Evolutionary conservation across 345 rosid species (phyloP).

Genomic region (Salix caprea): DNA sequence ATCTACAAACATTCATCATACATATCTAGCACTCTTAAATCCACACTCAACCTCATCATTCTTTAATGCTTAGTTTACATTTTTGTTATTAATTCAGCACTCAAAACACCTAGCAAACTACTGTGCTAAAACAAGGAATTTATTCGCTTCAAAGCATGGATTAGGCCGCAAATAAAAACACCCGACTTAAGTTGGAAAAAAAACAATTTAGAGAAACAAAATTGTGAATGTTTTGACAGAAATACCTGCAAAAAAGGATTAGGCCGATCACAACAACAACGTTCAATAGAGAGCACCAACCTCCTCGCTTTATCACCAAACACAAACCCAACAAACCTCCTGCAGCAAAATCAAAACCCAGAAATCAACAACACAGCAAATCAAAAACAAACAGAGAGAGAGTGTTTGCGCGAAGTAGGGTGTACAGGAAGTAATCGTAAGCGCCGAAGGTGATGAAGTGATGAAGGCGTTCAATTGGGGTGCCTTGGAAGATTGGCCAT

Average conservation of each 20-base stretch:
- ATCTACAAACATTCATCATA: too few relatives aligned
- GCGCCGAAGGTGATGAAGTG: conserved; percentile 82
- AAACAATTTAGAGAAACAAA: neutral
- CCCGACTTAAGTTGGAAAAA: too few relatives aligned
- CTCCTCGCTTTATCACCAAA: conserved; percentile 59
- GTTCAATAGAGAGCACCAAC: conserved; percentile 51
- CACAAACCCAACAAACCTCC: conserved; percentile 54
- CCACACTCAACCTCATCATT: too few relatives aligned
- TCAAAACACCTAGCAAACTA: too few relatives aligned
- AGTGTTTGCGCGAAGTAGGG: neutral
- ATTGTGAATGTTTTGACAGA: neutral
- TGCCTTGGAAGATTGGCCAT: conserved; percentile 87
- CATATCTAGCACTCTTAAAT: too few relatives aligned
- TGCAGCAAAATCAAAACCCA: conserved; percentile 20
- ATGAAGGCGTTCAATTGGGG: conserved; percentile 69
- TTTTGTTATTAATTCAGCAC: too few relatives aligned
- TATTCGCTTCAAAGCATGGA: neutral
- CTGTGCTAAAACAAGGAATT: too few relatives aligned
- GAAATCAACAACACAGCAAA: conserved; percentile 4
- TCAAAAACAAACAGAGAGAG: neutral
- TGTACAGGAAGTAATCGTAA: conserved; percentile 71
- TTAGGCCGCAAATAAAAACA: neutral
- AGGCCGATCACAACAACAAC: conserved; percentile 77
- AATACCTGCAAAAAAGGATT: conserved; percentile 73
- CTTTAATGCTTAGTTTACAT: too few relatives aligned